These are phyloP conservation scores for Deuterostichococcus epilithicus DNA, from an alignment of 139 green algal species.

Conservation along the genomic window DNA sequence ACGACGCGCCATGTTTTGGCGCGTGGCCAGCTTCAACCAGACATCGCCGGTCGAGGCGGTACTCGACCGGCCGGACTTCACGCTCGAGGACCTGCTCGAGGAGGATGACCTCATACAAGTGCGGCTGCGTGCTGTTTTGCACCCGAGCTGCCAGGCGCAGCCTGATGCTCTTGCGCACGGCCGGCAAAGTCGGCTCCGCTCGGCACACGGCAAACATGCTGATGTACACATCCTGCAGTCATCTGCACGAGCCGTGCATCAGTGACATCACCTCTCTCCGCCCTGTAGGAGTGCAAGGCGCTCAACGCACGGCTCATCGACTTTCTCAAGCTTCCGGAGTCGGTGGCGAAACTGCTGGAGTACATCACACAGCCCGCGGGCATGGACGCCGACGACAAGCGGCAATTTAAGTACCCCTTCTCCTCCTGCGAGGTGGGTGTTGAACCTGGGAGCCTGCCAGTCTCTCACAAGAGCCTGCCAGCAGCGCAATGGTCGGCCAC, in stretches of 20 bases:
- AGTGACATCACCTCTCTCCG: background rate
- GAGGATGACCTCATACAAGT: constrained; percentile 91
- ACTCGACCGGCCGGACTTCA: constrained; percentile 85
- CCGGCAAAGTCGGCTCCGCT: no score
- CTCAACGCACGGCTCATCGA: constrained; percentile 79
- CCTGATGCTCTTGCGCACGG: no score
- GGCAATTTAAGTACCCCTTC: constrained; percentile 88
- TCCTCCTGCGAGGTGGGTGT: constrained; percentile 75
- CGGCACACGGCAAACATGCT: no score
- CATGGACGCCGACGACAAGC: constrained; percentile 61
- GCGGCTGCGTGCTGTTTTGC: background rate
- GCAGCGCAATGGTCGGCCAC: no score
- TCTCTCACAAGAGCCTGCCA: no score
- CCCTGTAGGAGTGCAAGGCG: constrained; percentile 70
- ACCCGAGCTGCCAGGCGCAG: no score
- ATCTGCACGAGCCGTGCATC: background rate
- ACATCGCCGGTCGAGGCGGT: constrained; percentile 63
- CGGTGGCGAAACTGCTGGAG: constrained; percentile 70
- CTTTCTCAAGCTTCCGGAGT: constrained; percentile 68
- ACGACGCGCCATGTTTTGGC: constrained; percentile 21
- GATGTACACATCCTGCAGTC: no score
- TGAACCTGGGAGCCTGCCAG: background rate
- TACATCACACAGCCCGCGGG: background rate
- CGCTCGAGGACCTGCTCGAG: constrained; percentile 88
- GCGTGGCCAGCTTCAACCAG: constrained; percentile 17